phyloP scores from a whole-genome alignment of 352 stramenopile genomes.

The Pythium dissotocum region DNA sequence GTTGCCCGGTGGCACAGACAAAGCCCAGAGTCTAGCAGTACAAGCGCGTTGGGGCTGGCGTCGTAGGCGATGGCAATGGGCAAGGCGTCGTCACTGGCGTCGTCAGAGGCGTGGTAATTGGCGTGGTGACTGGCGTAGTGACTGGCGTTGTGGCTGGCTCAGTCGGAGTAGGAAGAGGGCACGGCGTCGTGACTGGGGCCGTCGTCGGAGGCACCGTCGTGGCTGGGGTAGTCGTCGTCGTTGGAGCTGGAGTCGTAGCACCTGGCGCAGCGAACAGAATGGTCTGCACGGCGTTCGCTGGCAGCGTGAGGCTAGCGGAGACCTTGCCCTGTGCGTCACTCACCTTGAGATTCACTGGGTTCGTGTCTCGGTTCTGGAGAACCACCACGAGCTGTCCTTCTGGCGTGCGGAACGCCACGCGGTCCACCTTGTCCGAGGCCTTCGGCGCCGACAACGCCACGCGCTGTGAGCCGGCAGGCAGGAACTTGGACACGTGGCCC shows the following conservation, averaged over 20 bases:
- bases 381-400: slow-evolving; percentile 8
- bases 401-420: slow-evolving; percentile 18
- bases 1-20: no score
- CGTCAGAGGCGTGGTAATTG: neutral
- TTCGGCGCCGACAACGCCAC: slow-evolving; percentile 16
- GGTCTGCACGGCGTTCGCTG: slow-evolving; percentile 18
- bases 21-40: neutral
- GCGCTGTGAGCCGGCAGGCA: slow-evolving; percentile 48
- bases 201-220: neutral
- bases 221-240: neutral
- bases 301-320: neutral
- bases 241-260: neutral
- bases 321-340: slow-evolving; percentile 2
- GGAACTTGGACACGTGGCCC: slow-evolving; percentile 75
- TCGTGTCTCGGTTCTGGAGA: slow-evolving; percentile 8
- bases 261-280: slow-evolving; percentile 9
- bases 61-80: neutral
- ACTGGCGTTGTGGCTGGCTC: neutral
- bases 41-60: neutral
- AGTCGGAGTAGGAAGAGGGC: neutral
- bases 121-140: neutral
- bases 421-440: neutral
- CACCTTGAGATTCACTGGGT: neutral
- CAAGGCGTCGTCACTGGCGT: neutral
- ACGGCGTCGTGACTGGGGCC: neutral